A percentile compares a stretch with the other conserved stretches of the same genome.
Evolutionary conservation across 768 basidiomycete genomes (phyloP).

Genomic region (Boletellus emodensis): DNA sequence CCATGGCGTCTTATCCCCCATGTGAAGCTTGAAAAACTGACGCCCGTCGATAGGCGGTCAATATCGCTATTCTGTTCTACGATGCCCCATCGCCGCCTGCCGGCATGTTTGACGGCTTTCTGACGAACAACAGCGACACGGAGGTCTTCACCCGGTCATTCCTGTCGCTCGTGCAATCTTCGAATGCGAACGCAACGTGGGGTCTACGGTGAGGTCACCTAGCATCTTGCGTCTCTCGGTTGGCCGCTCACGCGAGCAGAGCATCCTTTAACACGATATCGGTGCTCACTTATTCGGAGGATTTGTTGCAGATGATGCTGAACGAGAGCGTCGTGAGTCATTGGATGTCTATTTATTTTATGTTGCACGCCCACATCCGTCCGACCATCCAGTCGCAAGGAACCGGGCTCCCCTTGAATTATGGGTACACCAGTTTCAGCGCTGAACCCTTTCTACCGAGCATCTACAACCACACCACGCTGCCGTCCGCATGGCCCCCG

Average conservation of each 20-base stretch:
- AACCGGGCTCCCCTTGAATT: constrained; percentile 27
- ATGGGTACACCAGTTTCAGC: constrained; percentile 42
- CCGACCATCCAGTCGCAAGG: constrained; percentile 42
- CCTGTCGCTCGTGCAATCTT: constrained; percentile 23
- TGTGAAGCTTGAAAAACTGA: constrained; percentile 5
- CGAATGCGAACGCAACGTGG: constrained; percentile 12
- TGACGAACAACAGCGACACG: constrained; percentile 10
- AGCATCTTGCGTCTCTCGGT: not conserved
- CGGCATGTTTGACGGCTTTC: constrained; percentile 31
- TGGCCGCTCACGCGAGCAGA: constrained; percentile 11
- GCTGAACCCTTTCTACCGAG: constrained; percentile 49
- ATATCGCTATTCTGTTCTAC: constrained; percentile 49
- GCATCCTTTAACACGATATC: constrained; percentile 23
- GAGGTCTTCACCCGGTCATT: constrained; percentile 21
- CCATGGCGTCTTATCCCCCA: not conserved
- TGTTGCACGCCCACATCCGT: not conserved
- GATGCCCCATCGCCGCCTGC: constrained; percentile 38
- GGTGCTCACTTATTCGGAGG: constrained; percentile 16
- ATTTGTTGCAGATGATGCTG: constrained; percentile 16
- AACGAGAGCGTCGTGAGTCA: constrained; percentile 17
- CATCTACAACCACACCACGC: constrained; percentile 36
- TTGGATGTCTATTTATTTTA: not conserved
- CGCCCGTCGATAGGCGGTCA: constrained; percentile 6
- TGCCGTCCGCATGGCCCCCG: constrained; percentile 46
- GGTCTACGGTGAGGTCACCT: constrained; percentile 23